Evolutionary conservation across 768 basidiomycete species (phyloP).

Genomic region (Leccinum disarticulatum): DNA sequence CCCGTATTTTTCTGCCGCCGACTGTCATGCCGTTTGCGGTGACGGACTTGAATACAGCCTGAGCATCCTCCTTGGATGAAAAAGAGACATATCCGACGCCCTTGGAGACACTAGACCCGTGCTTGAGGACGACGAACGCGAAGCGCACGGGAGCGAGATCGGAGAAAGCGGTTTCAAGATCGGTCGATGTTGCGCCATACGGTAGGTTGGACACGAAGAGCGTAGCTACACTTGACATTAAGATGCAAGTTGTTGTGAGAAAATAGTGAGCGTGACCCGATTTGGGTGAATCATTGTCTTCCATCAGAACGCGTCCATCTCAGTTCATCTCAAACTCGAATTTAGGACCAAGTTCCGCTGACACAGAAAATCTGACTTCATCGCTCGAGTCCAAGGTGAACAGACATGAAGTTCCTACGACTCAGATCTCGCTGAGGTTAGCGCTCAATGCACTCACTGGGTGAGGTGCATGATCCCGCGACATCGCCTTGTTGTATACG

Average conservation of each 20-base stretch:
- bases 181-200: slow-evolving; percentile 85
- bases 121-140: slow-evolving; percentile 89
- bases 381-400: no score
- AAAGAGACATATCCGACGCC: slow-evolving; percentile 98
- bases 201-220: slow-evolving; percentile 94
- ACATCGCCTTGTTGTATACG: not conserved
- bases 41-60: slow-evolving; percentile 65
- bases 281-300: no score
- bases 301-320: no score
- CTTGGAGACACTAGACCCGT: slow-evolving; percentile 73
- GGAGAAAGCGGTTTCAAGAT: slow-evolving; percentile 91
- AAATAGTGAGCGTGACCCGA: not conserved
- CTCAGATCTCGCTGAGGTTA: not conserved
- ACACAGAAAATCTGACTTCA: no score
- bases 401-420: not conserved
- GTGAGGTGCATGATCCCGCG: not conserved
- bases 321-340: no score
- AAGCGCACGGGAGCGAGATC: slow-evolving; percentile 93
- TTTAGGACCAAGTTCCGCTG: not conserved
- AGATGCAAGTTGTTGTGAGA: not conserved
- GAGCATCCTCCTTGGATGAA: slow-evolving; percentile 85
- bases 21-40: slow-evolving; percentile 62
- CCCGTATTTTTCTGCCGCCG: slow-evolving; percentile 67
- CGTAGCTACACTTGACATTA: slow-evolving; percentile 55
- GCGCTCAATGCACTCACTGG: not conserved